Evolutionary conservation across 495 filamentous ascomycete species (phyloP).

Genomic region (Penicillium arizonense): DNA sequence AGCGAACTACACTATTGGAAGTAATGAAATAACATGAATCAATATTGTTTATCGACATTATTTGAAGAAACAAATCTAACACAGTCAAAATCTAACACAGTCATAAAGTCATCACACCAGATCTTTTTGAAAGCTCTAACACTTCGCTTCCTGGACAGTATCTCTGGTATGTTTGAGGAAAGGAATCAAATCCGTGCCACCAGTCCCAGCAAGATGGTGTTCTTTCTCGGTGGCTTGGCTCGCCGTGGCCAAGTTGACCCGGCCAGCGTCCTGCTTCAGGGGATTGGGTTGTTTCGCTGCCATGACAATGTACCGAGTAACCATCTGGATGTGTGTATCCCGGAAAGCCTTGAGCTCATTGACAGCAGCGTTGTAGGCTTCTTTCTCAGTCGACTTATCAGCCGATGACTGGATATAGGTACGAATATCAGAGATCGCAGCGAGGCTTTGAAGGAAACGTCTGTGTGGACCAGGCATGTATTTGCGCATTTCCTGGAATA

Average conservation of each 20-base stretch:
- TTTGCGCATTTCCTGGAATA: conserved; percentile 74
- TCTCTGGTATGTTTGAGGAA: conserved; percentile 91
- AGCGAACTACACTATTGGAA: background rate
- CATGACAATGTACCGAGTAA: conserved; percentile 89
- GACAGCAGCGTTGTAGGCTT: conserved; percentile 85
- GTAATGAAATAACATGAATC: background rate
- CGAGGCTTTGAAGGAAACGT: conserved; percentile 76
- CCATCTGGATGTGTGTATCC: conserved; percentile 90
- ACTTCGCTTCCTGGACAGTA: conserved; percentile 57
- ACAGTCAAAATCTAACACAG: no score
- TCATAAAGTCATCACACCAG: background rate
- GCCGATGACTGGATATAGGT: conserved; percentile 65
- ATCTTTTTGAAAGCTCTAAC: conserved; percentile 7
- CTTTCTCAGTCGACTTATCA: conserved; percentile 58
- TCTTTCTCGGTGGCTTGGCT: conserved; percentile 23
- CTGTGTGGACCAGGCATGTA: conserved; percentile 97
- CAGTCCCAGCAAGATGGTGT: conserved; percentile 69
- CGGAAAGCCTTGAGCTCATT: conserved; percentile 78
- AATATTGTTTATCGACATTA: background rate
- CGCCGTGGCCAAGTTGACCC: conserved; percentile 32
- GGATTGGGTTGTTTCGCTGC: conserved; percentile 24
- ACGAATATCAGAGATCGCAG: conserved; percentile 75
- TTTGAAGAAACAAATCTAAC: background rate
- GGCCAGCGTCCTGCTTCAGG: conserved; percentile 3
- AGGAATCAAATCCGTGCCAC: conserved; percentile 84